Conservation (phyloP, 345 rosid genomes). For the Eucalyptus globulus region DNA sequence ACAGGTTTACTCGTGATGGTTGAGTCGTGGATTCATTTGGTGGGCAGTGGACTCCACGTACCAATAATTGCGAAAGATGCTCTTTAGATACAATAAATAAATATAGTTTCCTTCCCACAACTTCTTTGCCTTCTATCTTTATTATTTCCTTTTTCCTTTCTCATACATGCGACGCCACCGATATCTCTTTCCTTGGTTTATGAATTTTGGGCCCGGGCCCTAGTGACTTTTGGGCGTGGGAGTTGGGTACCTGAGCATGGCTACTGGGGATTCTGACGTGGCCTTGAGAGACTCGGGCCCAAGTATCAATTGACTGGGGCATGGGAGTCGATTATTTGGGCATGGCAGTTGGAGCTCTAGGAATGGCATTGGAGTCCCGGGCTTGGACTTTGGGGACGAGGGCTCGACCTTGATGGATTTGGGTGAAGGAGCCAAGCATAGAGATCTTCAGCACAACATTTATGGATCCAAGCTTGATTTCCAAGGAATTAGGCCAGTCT, state of each 20-base stretch:
- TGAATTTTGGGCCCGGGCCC: not conserved
- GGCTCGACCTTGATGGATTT: not conserved
- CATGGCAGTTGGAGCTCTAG: not conserved
- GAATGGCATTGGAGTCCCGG: not conserved
- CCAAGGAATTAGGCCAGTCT: not conserved
- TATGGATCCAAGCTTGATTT: not conserved
- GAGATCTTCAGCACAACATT: not conserved
- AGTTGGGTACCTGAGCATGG: not conserved
- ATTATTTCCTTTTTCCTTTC: not conserved
- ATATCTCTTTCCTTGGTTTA: not conserved
- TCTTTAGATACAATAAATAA: not conserved
- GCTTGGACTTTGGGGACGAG: accelerated
- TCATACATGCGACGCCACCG: not conserved
- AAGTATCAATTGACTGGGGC: not conserved
- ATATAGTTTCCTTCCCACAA: not conserved
- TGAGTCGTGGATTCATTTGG: not conserved
- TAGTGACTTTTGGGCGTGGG: not conserved
- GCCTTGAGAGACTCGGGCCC: not conserved
- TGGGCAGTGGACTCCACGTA: no score
- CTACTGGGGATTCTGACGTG: not conserved
- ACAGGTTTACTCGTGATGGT: accelerated
- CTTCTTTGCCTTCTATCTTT: not conserved
- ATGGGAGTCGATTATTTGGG: not conserved
- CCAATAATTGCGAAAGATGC: not conserved
- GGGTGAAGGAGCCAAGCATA: not conserved